Evolutionary conservation across 176 grass and related monocot genomes (phyloP).

Genomic region (Miscanthus lutarioriparius): DNA sequence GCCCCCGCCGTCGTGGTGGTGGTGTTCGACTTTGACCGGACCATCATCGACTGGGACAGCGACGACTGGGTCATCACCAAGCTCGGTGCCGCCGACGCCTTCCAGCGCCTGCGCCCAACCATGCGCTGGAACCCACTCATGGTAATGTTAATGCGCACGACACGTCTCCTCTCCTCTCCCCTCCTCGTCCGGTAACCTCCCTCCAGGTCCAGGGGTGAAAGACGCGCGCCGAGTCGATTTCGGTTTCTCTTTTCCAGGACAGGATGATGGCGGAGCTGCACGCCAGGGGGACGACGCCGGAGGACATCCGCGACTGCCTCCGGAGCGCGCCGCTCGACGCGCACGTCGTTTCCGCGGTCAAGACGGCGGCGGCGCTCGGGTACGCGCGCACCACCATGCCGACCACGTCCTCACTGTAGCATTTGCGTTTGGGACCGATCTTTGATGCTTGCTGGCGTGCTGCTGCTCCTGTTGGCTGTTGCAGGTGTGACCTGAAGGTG

Average conservation of each 20-base stretch:
- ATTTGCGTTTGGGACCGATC: background rate
- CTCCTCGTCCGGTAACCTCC: background rate
- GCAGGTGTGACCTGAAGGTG: conserved; percentile 76
- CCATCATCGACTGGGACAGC: conserved; percentile 88
- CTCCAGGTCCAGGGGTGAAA: too few species aligned
- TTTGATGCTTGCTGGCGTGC: background rate
- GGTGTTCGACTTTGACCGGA: conserved; percentile 89
- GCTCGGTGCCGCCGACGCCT: conserved; percentile 59
- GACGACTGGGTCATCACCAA: conserved; percentile 74
- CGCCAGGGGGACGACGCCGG: conserved; percentile 52
- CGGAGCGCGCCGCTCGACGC: conserved; percentile 54
- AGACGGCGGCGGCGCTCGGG: conserved; percentile 51
- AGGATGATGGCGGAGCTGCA: conserved; percentile 82
- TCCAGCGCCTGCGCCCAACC: conserved; percentile 57
- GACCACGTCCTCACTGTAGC: background rate
- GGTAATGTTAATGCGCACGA: conserved; percentile 7
- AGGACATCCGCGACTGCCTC: conserved; percentile 66
- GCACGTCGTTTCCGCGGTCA: conserved; percentile 60
- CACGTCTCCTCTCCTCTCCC: background rate
- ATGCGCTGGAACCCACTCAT: conserved; percentile 80
- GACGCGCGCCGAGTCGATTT: background rate
- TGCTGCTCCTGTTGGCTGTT: background rate
- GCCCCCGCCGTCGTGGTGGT: conserved; percentile 46
- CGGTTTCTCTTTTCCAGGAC: conserved; percentile 45
- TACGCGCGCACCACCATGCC: conserved; percentile 11